These are phyloP conservation scores for Rhododendron molle DNA, from an alignment of 148 eudicot genomes.

Conservation along the genomic window DNA sequence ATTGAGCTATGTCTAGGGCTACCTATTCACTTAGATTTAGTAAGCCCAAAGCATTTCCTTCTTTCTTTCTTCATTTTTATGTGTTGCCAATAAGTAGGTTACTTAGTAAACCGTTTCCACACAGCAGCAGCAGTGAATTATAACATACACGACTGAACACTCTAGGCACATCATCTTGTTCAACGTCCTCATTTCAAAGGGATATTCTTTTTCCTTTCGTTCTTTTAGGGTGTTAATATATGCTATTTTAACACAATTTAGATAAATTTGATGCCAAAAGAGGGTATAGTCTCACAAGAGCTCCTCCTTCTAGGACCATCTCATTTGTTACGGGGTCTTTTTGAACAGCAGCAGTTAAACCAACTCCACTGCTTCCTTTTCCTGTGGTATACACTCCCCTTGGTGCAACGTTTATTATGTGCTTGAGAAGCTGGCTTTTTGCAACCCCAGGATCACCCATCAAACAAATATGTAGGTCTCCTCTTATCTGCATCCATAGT, in stretches of 20 bases:
- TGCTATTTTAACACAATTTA: background rate
- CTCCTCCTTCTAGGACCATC: constrained; percentile 99
- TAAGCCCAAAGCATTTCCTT: background rate
- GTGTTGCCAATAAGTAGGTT: background rate
- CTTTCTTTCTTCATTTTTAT: background rate
- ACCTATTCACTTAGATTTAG: background rate
- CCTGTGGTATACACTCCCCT: constrained; percentile 99
- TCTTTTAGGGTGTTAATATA: background rate
- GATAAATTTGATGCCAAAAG: background rate
- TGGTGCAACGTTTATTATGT: constrained; percentile 96
- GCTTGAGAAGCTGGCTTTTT: constrained; percentile 97
- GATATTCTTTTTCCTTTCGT: background rate
- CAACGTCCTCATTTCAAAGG: background rate
- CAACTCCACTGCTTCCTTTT: constrained; percentile 99
- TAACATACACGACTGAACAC: background rate
- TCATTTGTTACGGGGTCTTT: constrained; percentile 97
- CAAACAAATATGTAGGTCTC: constrained; percentile 90
- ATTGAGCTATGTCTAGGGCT: background rate
- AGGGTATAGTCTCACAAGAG: constrained; percentile 49
- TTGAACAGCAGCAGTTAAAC: constrained; percentile 98
- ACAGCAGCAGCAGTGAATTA: background rate
- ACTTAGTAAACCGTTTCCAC: background rate
- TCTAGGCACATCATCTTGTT: background rate
- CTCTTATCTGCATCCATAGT: constrained; percentile 71
- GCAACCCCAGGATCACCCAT: constrained; percentile 99